Evolutionary conservation across 2,329 filamentous ascomycete species (phyloP), one percentile per base, ranked within the genome.

Genomic region (Alternaria tenuissima): DNA sequence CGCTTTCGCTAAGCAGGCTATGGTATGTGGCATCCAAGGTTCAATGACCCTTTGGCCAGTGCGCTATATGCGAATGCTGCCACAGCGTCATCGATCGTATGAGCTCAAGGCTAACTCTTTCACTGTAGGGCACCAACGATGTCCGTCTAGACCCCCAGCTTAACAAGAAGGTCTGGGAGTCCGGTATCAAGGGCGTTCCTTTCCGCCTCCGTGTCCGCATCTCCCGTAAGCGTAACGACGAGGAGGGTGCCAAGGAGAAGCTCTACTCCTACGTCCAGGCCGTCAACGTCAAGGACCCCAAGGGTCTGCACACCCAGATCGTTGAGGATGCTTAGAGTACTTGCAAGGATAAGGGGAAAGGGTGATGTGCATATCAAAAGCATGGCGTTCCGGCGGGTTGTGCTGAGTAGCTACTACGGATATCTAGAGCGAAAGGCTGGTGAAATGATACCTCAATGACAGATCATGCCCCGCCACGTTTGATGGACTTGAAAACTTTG

Each of bases 111-210:
- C 63, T 75, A 72, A 71, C 56, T 55, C 52, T 61, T 57, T 30
- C 53, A 62, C 76, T 20, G 14, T 34, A 99, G 95, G 94, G 94
- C 81, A 99, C 95, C 85, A 85, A 88, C 79, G 95, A 99, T 82
- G 95, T 99, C 85, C 95, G 95, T 78, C 86, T 99, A 81, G 95
- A 99, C 89, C 95, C 95, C 80, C 91, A 95, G 86, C 87, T 99
- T 80, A 99, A 99, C 91, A 99, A 99, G 92, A 98, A 99, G 89
- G 94, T 99, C 83, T 99, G 95, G 95, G 95, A 99, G 86, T 87
- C 91, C 81, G 95, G 95, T 84, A 90, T 99, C 88, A 99, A 98
- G 92, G 96, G 95, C 80, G 94, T 97, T 74, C 93, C 94, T 75
- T 98, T 91, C 91, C 91, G 96, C 84, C 88, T 99, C 78, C 94